Evolutionary conservation across 306 rosid genomes (phyloP), one percentile per base, ranked within the genome.

Genomic region (Gastrolobium villosum): DNA sequence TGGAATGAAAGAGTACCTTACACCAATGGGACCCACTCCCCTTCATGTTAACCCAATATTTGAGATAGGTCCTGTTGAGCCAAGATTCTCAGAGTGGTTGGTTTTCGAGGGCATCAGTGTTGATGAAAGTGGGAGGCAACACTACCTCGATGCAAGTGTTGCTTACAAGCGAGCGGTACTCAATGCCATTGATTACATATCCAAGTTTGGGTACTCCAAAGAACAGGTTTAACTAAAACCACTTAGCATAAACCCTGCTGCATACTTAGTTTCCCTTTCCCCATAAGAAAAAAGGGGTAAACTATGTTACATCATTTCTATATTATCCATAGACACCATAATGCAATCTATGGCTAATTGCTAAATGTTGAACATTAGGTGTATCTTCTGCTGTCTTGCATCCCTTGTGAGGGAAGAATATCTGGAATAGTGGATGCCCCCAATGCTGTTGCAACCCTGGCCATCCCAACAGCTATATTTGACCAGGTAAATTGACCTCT

Each of bases 1-100:
- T 9, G 98, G 99, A 82, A 93, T 95, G 99, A 95, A 87, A 84
- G 99, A 91, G 85, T 95, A 89, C 87, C 97, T 95, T 34, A 89
- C 98, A 70, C 99, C 99, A 39, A 93, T 95, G 99, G 99, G 99
- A 5, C 99, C 96, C 0, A 89, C 97, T 44, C 85, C 95, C 2
- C 96, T 95, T 28, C 98, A 91, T 82, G 96, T 95, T 3, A 92
- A 89, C 54, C 97, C 97, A 66, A 95, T 95, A 73, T 95, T 92
- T 66, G 97, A 93, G 84, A 93, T 89, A 55, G 97, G 98, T 41
- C 97, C 97, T 0, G 90, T 93, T 6, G 97, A 93, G 72, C 98
- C 98, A 66, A 89, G 98, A 83, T 91, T 91, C 88, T 91, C 97
- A 50, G 98, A 89, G 65, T 93, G 97, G 98, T 64, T 93, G 50